These are phyloP conservation scores for Tricholomella constricta DNA, from an alignment of 768 basidiomycete genomes.

Conservation along the genomic window DNA sequence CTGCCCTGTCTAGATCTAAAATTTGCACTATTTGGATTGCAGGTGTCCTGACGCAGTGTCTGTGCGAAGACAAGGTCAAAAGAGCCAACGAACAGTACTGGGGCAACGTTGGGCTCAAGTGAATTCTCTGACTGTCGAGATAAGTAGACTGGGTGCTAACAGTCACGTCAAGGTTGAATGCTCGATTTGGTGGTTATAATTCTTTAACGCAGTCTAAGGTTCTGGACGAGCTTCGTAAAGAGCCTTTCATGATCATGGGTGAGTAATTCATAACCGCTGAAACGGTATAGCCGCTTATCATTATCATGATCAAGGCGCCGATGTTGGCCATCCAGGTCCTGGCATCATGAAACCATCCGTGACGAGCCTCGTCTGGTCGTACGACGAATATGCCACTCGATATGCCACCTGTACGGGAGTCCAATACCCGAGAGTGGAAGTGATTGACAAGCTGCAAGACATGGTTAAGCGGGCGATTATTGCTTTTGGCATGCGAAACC, in stretches of 20 bases:
- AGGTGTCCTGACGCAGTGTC: conserved; percentile 49
- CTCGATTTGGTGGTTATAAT: conserved; percentile 55
- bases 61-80: conserved; percentile 36
- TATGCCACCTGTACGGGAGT: conserved; percentile 47
- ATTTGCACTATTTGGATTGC: neutral
- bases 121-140: conserved; percentile 8
- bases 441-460: conserved; percentile 41
- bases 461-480: conserved; percentile 33
- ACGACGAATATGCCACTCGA: conserved; percentile 43
- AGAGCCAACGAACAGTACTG: conserved; percentile 49
- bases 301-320: conserved; percentile 43
- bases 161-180: conserved; percentile 45
- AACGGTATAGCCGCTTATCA: neutral
- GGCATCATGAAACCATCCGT: conserved; percentile 56
- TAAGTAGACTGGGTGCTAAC: neutral
- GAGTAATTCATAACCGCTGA: conserved; percentile 1
- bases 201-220: conserved; percentile 31
- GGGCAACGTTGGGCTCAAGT: conserved; percentile 62
- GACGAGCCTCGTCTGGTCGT: conserved; percentile 59
- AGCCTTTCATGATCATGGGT: conserved; percentile 45
- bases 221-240: conserved; percentile 22
- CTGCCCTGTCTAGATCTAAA: neutral
- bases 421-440: conserved; percentile 49
- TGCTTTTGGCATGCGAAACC: conserved; percentile 12
- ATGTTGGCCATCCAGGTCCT: conserved; percentile 65